phyloP scores from a whole-genome alignment of 352 stramenopile species.

The Pythium volutum region DNA sequence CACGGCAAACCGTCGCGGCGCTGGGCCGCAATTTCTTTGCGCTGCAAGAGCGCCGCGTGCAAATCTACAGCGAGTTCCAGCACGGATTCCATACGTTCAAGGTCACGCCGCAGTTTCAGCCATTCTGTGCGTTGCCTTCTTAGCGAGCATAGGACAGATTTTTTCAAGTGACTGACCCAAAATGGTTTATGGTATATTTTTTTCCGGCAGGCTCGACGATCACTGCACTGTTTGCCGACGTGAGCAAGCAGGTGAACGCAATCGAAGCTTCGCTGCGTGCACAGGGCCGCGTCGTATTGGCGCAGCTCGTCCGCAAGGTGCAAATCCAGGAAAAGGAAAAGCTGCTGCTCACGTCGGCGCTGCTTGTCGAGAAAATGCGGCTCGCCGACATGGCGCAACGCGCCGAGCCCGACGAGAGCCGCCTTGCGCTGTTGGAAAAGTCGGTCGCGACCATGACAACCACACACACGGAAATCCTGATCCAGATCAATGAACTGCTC shows the following conservation, averaged over 20 bases:
- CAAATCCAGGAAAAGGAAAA: slow-evolving; percentile 84
- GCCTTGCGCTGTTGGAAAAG: slow-evolving; percentile 52
- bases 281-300: slow-evolving; percentile 38
- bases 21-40: slow-evolving; percentile 46
- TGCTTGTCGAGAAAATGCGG: slow-evolving; percentile 83
- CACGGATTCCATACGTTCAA: slow-evolving; percentile 66
- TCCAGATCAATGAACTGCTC: slow-evolving; percentile 75
- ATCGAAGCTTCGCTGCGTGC: slow-evolving; percentile 47
- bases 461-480: slow-evolving; percentile 65
- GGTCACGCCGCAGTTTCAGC: slow-evolving; percentile 53
- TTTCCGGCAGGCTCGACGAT: slow-evolving; percentile 43
- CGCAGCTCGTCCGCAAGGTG: slow-evolving; percentile 64
- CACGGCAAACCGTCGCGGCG: slow-evolving; percentile 1
- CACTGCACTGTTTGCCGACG: slow-evolving; percentile 53
- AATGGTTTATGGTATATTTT: too few relatives aligned
- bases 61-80: slow-evolving; percentile 68
- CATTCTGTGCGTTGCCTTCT: slow-evolving; percentile 53
- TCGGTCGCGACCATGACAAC: slow-evolving; percentile 49
- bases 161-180: too few relatives aligned
- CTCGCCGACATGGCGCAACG: slow-evolving; percentile 37
- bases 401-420: slow-evolving; percentile 42
- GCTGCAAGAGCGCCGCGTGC: slow-evolving; percentile 62
- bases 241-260: slow-evolving; percentile 69
- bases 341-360: slow-evolving; percentile 70
- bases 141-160: too few relatives aligned